phyloP scores from a whole-genome alignment of 768 basidiomycete species.

The Russula abietina region DNA sequence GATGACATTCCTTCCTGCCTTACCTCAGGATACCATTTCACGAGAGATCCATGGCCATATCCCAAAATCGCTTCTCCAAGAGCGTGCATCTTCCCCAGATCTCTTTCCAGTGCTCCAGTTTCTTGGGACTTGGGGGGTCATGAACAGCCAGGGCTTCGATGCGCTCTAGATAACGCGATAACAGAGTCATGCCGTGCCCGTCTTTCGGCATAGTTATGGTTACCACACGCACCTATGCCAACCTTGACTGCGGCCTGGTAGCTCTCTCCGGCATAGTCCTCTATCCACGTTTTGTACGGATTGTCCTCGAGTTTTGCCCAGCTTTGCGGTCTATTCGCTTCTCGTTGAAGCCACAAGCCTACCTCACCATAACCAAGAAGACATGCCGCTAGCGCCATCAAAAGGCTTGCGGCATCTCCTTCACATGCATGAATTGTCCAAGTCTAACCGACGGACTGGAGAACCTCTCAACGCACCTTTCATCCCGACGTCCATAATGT shows the following conservation, averaged over 20 bases:
- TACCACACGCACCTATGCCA: slow-evolving; percentile 57
- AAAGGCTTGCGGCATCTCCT: slow-evolving; percentile 54
- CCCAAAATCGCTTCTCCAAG: slow-evolving; percentile 87
- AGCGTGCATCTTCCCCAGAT: slow-evolving; percentile 73
- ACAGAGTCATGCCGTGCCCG: background rate
- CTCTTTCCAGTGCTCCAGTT: slow-evolving; percentile 57
- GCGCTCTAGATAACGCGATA: slow-evolving; percentile 42
- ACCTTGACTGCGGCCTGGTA: slow-evolving; percentile 68
- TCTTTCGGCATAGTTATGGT: no score
- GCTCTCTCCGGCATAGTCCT: slow-evolving; percentile 69
- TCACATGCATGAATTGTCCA: background rate
- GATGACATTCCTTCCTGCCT: no score
- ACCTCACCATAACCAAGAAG: slow-evolving; percentile 91
- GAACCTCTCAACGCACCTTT: slow-evolving; percentile 41
- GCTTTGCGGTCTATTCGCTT: slow-evolving; percentile 40
- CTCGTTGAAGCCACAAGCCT: slow-evolving; percentile 71
- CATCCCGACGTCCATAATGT: slow-evolving; percentile 71
- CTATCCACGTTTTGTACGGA: slow-evolving; percentile 69
- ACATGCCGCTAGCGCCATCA: slow-evolving; percentile 83
- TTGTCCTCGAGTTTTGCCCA: slow-evolving; percentile 63
- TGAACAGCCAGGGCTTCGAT: slow-evolving; percentile 61
- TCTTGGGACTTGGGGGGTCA: slow-evolving; percentile 56
- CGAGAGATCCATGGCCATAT: slow-evolving; percentile 43
- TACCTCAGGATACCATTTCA: slow-evolving; percentile 1
- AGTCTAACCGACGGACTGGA: slow-evolving; percentile 12